Base-by-base conservation (phyloP, 2,329 filamentous ascomycete genomes). In the Lojkania enalia region DNA sequence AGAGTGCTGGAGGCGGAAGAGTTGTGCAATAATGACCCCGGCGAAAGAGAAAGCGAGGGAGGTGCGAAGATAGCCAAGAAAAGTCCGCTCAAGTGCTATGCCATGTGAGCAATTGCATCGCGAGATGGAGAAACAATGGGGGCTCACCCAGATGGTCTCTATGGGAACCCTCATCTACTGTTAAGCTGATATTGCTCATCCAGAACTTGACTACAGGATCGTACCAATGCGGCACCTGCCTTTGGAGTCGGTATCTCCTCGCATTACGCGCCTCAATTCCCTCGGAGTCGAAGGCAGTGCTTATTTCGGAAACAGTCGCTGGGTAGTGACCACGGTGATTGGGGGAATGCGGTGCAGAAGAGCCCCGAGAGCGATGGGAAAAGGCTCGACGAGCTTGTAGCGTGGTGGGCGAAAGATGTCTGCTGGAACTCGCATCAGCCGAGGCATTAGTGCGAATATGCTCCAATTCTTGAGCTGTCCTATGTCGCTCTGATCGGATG, bases 81-180 rank as follows among this genome's bases (percentile, higher is more conserved):
- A 90, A 14, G 86, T 90, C 44, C 86, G 76, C 68, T 90, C 86
- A 42, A 89, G 78, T 27, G 87, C 86, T 89, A 57, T 29, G 29
- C 1, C 32, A 36, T 31, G 33, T 41, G 20, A 40, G 20, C 35
- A 46, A 57, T 37, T 43, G 21, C n/a, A 42, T 27, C 27, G 52
- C 27, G 29, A 21, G 41, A 30, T 46, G 30, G 18, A 35, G 12
- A 42, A 42, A 20, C 39, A 5, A 5, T 15, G 20, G 18, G 19
- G 6, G 51, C 73, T 42, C 72, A 82, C 80, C 80, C 31, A 84
- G 56, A 64, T 83, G 79, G 57, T 83, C 80, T 62, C 80, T 70
- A 52, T 75, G 76, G 36, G 71, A 63, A 20, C 72, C 69, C 48
- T 77, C 74, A 12, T 77, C 74, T 13, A 83, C 78, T 3, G 72